Conservation (phyloP, 176 grass and related monocot species). For the Chrysopogon serrulatus region DNA sequence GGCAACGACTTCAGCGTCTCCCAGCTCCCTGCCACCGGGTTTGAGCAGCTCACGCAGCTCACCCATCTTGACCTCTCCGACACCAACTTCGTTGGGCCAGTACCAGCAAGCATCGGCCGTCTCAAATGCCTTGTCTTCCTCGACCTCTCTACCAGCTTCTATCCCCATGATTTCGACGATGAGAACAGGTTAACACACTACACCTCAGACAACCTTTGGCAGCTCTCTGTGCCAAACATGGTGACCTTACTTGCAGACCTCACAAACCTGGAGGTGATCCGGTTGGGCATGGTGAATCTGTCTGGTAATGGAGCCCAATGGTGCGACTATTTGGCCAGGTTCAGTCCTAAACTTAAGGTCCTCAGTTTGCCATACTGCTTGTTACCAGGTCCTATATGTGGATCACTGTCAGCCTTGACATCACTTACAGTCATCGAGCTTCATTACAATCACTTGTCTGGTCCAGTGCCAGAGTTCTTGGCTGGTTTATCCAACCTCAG, state of each 20-base stretch:
- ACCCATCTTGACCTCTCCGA: conserved; percentile 50
- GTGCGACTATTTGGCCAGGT: neutral
- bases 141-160: conserved; percentile 27
- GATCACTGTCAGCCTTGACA: neutral
- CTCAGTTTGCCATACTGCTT: conserved; percentile 28
- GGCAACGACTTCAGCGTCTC: conserved; percentile 25
- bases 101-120: conserved; percentile 33
- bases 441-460: conserved; percentile 26
- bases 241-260: conserved; percentile 29
- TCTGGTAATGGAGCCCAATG: conserved; percentile 20
- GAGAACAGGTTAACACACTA: neutral
- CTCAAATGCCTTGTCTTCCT: conserved; percentile 37
- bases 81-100: conserved; percentile 31
- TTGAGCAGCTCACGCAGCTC: conserved; percentile 42
- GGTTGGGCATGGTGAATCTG: conserved; percentile 35
- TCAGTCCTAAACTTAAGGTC: conserved; percentile 1
- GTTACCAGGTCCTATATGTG: conserved; percentile 11
- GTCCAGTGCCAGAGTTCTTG: conserved; percentile 30
- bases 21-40: conserved; percentile 18
- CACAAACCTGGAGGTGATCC: conserved; percentile 19
- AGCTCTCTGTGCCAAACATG: neutral
- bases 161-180: neutral
- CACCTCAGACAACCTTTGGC: neutral
- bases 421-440: conserved; percentile 13
- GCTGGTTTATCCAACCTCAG: conserved; percentile 18